Evolutionary conservation across 345 rosid species (phyloP), one percentile per base, ranked within the genome.

Genomic region (Gossypioides kirkii): DNA sequence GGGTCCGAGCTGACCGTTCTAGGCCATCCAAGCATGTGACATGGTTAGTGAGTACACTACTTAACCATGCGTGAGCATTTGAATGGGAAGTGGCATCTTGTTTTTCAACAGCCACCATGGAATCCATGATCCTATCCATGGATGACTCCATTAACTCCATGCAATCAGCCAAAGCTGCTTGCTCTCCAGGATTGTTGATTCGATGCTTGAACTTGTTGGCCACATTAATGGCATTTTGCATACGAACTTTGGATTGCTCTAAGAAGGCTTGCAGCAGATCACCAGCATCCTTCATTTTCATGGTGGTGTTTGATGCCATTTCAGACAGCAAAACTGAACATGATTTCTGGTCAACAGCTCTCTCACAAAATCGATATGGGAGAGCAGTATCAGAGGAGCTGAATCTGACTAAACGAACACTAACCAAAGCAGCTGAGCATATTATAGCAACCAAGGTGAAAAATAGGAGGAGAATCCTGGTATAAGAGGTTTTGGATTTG

Each of bases 31-130:
- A 72, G 77, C 97, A 91, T 6, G 97, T 91, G 87, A 86, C 82
- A 50, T 90, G 89, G 77, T 91, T 91, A 12, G 97, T 90, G 70
- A 93, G 84, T 13, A 90, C 89, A 26, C 88, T 77, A 77, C 98
- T 91, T 65, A 93, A 80, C 98, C 98, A 93, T 36, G 91, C 67
- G 53, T 90, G 85, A 6, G 86, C 89, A 71, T 90, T 88, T 10
- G 80, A 75, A 64, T 67, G 59, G 1, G 92, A 86, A 78, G 43
- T 74, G 64, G 61, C 42, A 45, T 61, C 42, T 65, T 47, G 76
- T 69, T 80, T 69, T 76, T 73, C 52, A 72, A 90, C 74, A 80
- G 89, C 86, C 17, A 28, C 84, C 55, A 85, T 73, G 23, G 92
- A 86, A 72, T 81, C 86, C 25, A 63, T 61, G 76, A 82, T 78